Evolutionary conservation across 345 rosid species (phyloP).

Genomic region (Eucalyptus brandiana): DNA sequence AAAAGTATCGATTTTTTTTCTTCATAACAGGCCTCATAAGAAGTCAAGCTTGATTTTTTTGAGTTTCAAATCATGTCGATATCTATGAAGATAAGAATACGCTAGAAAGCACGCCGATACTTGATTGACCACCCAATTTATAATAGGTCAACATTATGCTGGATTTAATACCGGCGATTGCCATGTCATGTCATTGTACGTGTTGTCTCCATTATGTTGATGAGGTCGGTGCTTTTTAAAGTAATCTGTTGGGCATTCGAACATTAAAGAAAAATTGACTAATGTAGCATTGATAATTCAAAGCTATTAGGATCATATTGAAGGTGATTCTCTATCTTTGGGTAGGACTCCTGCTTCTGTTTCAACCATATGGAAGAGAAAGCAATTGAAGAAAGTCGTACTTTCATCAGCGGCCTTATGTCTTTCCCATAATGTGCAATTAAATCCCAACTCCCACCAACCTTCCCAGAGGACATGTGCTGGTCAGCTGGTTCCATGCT

Average conservation of each 20-base stretch:
- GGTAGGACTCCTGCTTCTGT: neutral
- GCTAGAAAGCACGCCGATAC: neutral
- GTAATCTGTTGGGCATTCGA: neutral
- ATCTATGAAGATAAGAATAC: neutral
- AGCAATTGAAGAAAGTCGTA: neutral
- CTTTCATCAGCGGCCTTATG: neutral
- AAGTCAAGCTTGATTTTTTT: neutral
- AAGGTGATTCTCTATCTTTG: neutral
- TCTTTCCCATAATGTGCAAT: neutral
- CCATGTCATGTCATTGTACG: neutral
- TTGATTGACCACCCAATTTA: neutral
- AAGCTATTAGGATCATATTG: neutral
- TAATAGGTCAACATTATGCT: neutral
- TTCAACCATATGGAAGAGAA: neutral
- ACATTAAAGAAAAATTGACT: neutral
- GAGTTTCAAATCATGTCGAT: neutral
- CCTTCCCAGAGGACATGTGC: neutral
- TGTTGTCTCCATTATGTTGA: neutral
- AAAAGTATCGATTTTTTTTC: neutral
- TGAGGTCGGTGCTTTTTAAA: neutral
- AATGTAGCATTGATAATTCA: neutral
- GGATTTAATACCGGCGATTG: neutral
- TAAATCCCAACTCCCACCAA: neutral
- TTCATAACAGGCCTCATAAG: neutral
- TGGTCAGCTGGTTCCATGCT: neutral